Evolutionary conservation across 129 eudicot species (phyloP).

Genomic region (Chrysanthemum makinoi): DNA sequence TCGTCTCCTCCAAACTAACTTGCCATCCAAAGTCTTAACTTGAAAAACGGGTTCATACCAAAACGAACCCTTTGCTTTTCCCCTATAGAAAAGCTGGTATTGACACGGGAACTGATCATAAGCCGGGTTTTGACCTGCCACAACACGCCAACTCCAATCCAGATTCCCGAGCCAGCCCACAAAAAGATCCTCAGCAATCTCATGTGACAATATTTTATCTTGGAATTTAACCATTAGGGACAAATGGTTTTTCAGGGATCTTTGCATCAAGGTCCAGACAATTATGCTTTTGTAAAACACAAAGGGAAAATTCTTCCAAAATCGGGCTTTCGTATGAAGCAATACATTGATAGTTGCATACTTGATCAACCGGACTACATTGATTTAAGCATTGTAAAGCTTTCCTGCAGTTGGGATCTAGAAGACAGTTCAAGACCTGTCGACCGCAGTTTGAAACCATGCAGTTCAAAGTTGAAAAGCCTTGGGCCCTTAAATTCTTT

Average conservation of each 20-base stretch:
- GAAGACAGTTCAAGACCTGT: constrained; percentile 78
- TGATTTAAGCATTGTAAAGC: constrained; percentile 90
- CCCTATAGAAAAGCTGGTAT: constrained; percentile 91
- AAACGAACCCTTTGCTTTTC: constrained; percentile 85
- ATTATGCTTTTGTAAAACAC: constrained; percentile 86
- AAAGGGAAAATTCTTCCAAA: constrained; percentile 84
- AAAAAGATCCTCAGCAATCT: constrained; percentile 87
- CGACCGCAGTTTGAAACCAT: constrained; percentile 91
- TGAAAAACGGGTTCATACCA: constrained; percentile 99
- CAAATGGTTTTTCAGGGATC: constrained; percentile 77
- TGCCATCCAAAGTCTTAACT: constrained; percentile 71
- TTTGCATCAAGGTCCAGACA: constrained; percentile 79
- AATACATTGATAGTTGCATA: constrained; percentile 81
- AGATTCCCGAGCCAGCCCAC: constrained; percentile 79
- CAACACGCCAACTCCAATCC: constrained; percentile 99
- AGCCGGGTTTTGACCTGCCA: constrained; percentile 95
- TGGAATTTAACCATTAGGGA: constrained; percentile 64
- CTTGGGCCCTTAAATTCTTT: constrained; percentile 75
- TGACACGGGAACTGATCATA: constrained; percentile 99
- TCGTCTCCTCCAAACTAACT: constrained; percentile 83
- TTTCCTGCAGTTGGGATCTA: constrained; percentile 79
- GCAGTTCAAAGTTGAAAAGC: constrained; percentile 77
- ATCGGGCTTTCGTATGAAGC: constrained; percentile 88
- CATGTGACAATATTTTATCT: constrained; percentile 50
- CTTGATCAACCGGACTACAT: constrained; percentile 97